A percentile compares a stretch with the other conserved stretches of the same genome.
Conservation (phyloP, 2,329 filamentous ascomycete genomes). For the Epichloe sp. region DNA sequence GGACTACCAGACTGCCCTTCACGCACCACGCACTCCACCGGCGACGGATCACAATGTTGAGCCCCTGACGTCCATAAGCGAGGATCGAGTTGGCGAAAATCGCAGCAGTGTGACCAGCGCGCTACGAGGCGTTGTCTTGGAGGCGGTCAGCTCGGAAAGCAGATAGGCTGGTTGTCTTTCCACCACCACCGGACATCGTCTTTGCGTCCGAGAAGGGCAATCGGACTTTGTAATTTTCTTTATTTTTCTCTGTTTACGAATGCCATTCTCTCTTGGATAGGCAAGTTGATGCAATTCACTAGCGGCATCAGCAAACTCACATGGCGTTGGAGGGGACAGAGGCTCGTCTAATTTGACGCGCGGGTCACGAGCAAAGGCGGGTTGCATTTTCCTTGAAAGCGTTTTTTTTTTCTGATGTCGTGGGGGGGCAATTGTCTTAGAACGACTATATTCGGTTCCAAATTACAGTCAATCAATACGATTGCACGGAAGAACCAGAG, state of each 20-base stretch:
- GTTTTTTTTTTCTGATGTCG: background rate
- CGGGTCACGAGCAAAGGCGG: background rate
- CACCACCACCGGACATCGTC: background rate
- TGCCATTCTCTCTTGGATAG: background rate
- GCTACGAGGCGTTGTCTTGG: background rate
- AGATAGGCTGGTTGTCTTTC: background rate
- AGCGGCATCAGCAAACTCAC: background rate
- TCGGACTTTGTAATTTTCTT: background rate
- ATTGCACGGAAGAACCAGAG: too few relatives aligned
- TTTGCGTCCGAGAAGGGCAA: background rate
- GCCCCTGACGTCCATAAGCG: conserved; percentile 19
- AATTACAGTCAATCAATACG: background rate
- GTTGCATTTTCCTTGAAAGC: background rate
- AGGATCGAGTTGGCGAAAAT: conserved; percentile 15
- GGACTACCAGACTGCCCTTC: conserved; percentile 51
- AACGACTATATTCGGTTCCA: background rate
- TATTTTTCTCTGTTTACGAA: background rate
- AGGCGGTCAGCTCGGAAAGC: background rate
- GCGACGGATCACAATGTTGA: conserved; percentile 19
- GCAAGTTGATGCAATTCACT: background rate
- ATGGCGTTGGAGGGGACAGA: background rate
- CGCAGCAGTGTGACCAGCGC: background rate
- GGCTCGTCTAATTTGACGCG: background rate
- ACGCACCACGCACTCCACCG: conserved; percentile 36
- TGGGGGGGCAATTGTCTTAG: background rate